Evolutionary conservation across 1,139 yeast species (phyloP).

Genomic region (Debaryomyces coudertii): DNA sequence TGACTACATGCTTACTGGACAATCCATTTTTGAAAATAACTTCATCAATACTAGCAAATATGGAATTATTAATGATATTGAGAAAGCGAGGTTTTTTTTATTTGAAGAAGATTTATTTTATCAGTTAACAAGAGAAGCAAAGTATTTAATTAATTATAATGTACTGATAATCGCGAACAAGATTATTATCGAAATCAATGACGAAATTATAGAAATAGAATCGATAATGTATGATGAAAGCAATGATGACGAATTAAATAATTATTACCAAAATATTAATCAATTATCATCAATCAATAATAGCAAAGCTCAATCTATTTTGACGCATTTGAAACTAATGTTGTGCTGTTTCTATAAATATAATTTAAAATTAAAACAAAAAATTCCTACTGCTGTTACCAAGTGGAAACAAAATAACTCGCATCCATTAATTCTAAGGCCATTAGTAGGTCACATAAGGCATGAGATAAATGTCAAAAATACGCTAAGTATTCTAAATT

Average conservation of each 20-base stretch:
- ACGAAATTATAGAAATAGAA: conserved; percentile 73
- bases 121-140: conserved; percentile 77
- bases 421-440: conserved; percentile 60
- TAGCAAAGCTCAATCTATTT: conserved; percentile 54
- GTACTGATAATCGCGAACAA: conserved; percentile 69
- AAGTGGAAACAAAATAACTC: conserved; percentile 54
- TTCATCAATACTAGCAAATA: conserved; percentile 27
- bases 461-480: conserved; percentile 57
- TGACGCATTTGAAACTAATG: conserved; percentile 58
- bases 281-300: conserved; percentile 37
- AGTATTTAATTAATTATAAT: conserved; percentile 68
- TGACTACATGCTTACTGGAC: conserved; percentile 54
- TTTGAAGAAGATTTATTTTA: conserved; percentile 85
- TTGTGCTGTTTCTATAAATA: conserved; percentile 61
- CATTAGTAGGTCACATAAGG: conserved; percentile 68
- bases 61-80: conserved; percentile 54
- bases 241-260: conserved; percentile 41
- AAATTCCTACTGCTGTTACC: conserved; percentile 51
- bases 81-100: conserved; percentile 65
- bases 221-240: conserved; percentile 54
- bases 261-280: conserved; percentile 35
- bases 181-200: conserved; percentile 66
- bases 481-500: conserved; percentile 45
- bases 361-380: conserved; percentile 50
- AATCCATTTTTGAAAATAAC: conserved; percentile 36